A percentile compares a stretch with the other conserved stretches of the same genome.
Conservation (phyloP, 2,329 filamentous ascomycete genomes). For the Botrytis paeoniae region DNA sequence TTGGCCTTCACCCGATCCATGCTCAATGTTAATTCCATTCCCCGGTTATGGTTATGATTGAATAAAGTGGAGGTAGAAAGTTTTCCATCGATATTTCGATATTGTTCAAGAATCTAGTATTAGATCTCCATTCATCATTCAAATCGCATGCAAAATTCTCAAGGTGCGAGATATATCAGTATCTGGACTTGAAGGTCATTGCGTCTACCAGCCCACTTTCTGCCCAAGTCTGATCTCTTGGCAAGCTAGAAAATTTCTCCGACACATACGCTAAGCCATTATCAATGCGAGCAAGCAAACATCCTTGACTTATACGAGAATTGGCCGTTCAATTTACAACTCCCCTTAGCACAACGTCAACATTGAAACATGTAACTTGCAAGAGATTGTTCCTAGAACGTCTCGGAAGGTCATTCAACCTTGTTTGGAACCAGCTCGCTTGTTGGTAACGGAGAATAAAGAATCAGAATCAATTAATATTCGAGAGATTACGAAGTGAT, state of each 20-base stretch:
- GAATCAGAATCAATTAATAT: neutral
- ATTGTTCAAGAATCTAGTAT: neutral
- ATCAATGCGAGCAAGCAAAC: neutral
- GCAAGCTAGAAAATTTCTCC: neutral
- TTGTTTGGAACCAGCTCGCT: neutral
- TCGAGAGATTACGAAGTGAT: neutral
- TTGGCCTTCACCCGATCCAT: neutral
- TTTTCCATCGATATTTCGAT: neutral
- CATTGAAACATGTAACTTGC: constrained; percentile 9
- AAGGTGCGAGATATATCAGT: neutral
- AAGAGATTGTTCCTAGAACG: neutral
- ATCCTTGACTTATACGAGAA: neutral
- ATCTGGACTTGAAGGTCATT: neutral
- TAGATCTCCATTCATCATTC: neutral
- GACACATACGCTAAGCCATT: neutral
- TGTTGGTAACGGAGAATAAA: neutral
- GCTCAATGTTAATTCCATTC: neutral
- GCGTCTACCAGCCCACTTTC: neutral
- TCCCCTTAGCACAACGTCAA: neutral
- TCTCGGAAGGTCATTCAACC: neutral
- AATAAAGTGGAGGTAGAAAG: neutral
- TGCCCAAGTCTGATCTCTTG: neutral
- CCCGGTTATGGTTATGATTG: neutral
- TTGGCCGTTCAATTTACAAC: neutral
- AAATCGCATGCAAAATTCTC: neutral